These are phyloP conservation scores for Plantago lanceolata DNA, from an alignment of 305 asterid species.

Conservation along the genomic window DNA sequence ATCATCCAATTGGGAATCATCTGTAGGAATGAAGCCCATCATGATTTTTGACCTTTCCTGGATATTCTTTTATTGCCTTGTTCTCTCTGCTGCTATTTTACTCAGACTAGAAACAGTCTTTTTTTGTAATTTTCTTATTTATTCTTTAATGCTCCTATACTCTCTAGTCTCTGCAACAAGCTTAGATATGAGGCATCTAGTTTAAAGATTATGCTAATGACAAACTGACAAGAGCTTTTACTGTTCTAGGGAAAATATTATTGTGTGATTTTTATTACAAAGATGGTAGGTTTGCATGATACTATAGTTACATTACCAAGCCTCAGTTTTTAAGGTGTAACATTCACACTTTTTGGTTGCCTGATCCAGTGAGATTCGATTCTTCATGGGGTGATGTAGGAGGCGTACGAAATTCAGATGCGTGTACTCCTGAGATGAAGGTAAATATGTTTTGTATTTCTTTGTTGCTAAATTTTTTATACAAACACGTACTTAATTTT, in stretches of 20 bases:
- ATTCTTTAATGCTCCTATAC: conserved; percentile 7
- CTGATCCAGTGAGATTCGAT: conserved; percentile 48
- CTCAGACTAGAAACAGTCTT: neutral
- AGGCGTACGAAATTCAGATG: conserved; percentile 62
- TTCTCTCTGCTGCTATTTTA: neutral
- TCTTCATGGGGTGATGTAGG: conserved; percentile 72
- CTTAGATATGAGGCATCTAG: conserved; percentile 12
- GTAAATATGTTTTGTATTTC: conserved; percentile 44
- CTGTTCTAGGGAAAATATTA: neutral
- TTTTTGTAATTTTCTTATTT: conserved; percentile 6
- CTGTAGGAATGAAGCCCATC: neutral
- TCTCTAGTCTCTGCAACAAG: conserved; percentile 11
- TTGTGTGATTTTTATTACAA: conserved; percentile 10
- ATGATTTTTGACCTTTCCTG: conserved; percentile 12
- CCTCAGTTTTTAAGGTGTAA: conserved; percentile 9
- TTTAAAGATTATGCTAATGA: conserved; percentile 9
- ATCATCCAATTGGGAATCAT: conserved; percentile 10
- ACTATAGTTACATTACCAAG: conserved; percentile 11
- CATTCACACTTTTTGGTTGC: conserved; percentile 24
- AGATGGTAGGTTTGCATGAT: conserved; percentile 12
- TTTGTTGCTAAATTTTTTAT: conserved; percentile 23
- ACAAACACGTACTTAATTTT: conserved; percentile 13
- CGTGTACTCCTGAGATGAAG: conserved; percentile 84
- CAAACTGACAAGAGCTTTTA: neutral
- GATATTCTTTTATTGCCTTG: neutral